A percentile compares a stretch with the other conserved stretches of the same genome.
Evolutionary conservation across 805 yeast species (phyloP).

Genomic region (Pachysolen tannophilus): DNA sequence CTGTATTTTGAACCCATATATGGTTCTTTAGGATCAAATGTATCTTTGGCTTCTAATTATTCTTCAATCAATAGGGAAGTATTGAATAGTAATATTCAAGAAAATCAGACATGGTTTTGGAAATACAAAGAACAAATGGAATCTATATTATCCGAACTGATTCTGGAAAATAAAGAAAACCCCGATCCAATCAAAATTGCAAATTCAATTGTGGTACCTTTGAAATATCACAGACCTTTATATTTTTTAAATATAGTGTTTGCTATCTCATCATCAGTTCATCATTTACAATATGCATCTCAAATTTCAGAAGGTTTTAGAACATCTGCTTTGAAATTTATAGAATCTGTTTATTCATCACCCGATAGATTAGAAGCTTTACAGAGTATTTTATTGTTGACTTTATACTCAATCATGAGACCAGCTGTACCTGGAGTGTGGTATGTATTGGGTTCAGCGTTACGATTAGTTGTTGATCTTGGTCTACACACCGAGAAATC

Average conservation of each 20-base stretch:
- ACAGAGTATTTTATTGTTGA: constrained; percentile 61
- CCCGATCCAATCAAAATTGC: constrained; percentile 28
- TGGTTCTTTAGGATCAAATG: constrained; percentile 49
- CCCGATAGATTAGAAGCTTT: constrained; percentile 60
- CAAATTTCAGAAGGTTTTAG: constrained; percentile 64
- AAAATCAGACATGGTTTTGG: constrained; percentile 38
- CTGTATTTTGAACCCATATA: constrained; percentile 71
- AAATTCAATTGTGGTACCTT: constrained; percentile 35
- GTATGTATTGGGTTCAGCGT: constrained; percentile 78
- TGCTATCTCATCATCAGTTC: constrained; percentile 73
- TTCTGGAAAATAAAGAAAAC: constrained; percentile 7
- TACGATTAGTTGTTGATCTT: constrained; percentile 73
- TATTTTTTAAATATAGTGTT: constrained; percentile 71
- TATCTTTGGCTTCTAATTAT: constrained; percentile 51
- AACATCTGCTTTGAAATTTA: constrained; percentile 51
- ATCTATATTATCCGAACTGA: constrained; percentile 12
- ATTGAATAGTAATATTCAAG: constrained; percentile 18
- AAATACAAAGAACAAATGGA: constrained; percentile 31
- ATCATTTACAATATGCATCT: constrained; percentile 59
- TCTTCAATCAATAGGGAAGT: constrained; percentile 33
- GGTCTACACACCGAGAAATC: constrained; percentile 68
- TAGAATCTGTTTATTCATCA: constrained; percentile 49
- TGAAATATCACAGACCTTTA: constrained; percentile 40
- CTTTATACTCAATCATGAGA: constrained; percentile 74
- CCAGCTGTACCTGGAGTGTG: constrained; percentile 92